A percentile compares a stretch with the other conserved stretches of the same genome.
Evolutionary conservation across 2,329 filamentous ascomycete species (phyloP).

Genomic region (Fusarium dimerum): DNA sequence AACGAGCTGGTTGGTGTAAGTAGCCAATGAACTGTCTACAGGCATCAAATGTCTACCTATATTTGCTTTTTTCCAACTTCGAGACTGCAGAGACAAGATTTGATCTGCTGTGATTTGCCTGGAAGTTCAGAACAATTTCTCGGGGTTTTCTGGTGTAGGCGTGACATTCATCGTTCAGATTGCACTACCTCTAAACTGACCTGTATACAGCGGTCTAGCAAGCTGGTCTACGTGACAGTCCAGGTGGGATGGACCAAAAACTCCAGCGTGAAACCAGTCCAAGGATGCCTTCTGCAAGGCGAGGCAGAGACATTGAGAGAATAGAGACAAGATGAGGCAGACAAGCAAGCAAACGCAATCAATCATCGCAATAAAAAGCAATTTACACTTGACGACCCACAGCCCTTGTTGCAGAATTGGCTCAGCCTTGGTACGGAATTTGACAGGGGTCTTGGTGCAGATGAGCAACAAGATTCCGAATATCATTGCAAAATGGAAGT

Average conservation of each 20-base stretch:
- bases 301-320: neutral
- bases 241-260: too few species aligned
- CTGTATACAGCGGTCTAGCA: neutral
- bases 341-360: neutral
- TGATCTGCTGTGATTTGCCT: neutral
- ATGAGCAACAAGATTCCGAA: neutral
- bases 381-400: neutral
- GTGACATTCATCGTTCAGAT: neutral
- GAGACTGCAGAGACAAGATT: neutral
- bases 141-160: neutral
- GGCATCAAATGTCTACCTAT: neutral
- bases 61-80: constrained; percentile 13
- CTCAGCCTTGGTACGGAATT: neutral
- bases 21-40: constrained; percentile 12
- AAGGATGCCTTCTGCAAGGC: neutral
- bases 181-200: neutral
- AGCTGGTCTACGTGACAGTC: too few species aligned
- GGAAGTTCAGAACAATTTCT: neutral
- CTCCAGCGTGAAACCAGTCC: neutral
- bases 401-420: neutral
- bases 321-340: neutral
- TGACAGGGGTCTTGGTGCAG: neutral
- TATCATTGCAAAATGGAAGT: neutral
- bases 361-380: neutral
- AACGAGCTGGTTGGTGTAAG: constrained; percentile 20